These are phyloP conservation scores for Leccinum longicurvipes DNA, from an alignment of 768 basidiomycete species.

Conservation along the genomic window DNA sequence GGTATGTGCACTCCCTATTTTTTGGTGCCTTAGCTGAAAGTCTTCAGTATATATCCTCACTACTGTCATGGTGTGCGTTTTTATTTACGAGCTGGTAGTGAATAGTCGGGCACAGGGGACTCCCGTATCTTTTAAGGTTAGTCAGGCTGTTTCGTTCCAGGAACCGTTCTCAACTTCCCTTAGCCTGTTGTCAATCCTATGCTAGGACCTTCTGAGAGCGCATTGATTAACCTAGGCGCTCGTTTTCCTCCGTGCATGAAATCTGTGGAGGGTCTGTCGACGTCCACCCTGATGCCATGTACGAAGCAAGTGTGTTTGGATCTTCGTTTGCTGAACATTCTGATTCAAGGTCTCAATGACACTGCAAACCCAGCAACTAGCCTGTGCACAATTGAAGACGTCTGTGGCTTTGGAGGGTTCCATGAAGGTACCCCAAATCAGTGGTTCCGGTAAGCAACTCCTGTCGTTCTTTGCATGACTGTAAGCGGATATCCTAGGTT, in stretches of 20 bases:
- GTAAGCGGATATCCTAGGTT: conserved; percentile 47
- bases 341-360: conserved; percentile 66
- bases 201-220: conserved; percentile 85
- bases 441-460: conserved; percentile 44
- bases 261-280: conserved; percentile 51
- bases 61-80: conserved; percentile 62
- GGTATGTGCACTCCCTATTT: conserved; percentile 43
- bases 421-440: conserved; percentile 46
- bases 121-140: conserved; percentile 80
- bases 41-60: conserved; percentile 60
- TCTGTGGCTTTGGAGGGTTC: conserved; percentile 89
- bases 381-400: conserved; percentile 71
- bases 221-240: conserved; percentile 83
- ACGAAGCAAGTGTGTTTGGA: conserved; percentile 22
- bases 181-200: conserved; percentile 84
- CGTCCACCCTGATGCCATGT: conserved; percentile 60
- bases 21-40: conserved; percentile 1
- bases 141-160: conserved; percentile 7
- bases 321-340: conserved; percentile 3
- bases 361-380: conserved; percentile 72
- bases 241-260: conserved; percentile 96
- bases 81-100: conserved; percentile 82
- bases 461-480: conserved; percentile 46
- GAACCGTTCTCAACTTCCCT: conserved; percentile 7
- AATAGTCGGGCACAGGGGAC: conserved; percentile 76